phyloP scores from a whole-genome alignment of 768 basidiomycete species.

The Hortiboletus campestris region DNA sequence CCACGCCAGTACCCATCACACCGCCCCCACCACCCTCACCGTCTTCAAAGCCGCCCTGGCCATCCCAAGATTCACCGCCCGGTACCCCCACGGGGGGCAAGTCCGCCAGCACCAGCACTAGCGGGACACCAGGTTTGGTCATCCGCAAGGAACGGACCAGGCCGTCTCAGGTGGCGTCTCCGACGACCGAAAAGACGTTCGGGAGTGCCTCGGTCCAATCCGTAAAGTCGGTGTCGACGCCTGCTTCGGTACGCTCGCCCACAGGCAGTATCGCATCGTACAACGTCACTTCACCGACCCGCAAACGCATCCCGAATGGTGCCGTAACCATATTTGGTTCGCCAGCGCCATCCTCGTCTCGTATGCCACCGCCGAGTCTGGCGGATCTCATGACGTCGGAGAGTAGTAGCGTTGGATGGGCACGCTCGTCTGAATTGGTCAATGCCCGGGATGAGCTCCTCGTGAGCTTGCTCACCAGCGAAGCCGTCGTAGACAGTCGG shows the following conservation, averaged over 20 bases:
- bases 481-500: conserved; percentile 91
- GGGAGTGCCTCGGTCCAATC: conserved; percentile 28
- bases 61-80: conserved; percentile 41
- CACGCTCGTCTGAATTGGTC: conserved; percentile 43
- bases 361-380: conserved; percentile 28
- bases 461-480: conserved; percentile 86
- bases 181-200: conserved; percentile 21
- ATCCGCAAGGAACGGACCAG: conserved; percentile 53
- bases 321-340: conserved; percentile 19
- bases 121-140: conserved; percentile 36
- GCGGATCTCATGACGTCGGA: conserved; percentile 38
- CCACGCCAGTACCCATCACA: conserved; percentile 12
- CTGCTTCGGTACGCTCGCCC: conserved; percentile 21
- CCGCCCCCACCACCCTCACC: conserved; percentile 26
- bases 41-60: conserved; percentile 43
- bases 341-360: conserved; percentile 43
- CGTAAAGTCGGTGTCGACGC: conserved; percentile 22
- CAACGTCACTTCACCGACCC: conserved; percentile 22
- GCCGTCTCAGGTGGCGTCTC: conserved; percentile 21
- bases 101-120: conserved; percentile 6
- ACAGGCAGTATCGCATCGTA: conserved; percentile 25
- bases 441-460: conserved; percentile 81
- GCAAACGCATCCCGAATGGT: conserved; percentile 16
- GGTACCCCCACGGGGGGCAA: conserved; percentile 27
- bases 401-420: conserved; percentile 35